A percentile compares a stretch with the other conserved stretches of the same genome.
These are phyloP conservation scores for Zygoascus sp. DNA, from an alignment of 1,139 yeast species.

Conservation along the genomic window DNA sequence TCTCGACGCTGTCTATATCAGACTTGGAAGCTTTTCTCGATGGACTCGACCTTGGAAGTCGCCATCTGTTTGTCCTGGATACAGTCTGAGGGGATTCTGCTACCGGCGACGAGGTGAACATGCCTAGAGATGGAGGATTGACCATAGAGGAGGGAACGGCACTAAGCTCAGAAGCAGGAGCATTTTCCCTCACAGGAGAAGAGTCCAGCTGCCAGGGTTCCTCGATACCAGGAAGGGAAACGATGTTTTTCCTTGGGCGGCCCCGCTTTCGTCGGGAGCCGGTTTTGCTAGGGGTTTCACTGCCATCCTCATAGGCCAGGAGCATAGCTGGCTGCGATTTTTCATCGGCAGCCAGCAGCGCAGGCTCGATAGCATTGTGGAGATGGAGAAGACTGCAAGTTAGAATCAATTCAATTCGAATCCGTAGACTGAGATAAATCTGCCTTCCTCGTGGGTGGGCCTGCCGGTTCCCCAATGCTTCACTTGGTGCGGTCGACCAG, in stretches of 20 bases:
- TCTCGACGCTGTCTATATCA: background rate
- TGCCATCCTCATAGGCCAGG: background rate
- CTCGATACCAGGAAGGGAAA: conserved; percentile 8
- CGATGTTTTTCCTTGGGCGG: conserved; percentile 11
- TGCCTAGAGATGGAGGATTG: conserved; percentile 18
- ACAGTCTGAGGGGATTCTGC: conserved; percentile 19
- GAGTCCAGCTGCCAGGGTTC: conserved; percentile 11
- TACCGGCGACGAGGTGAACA: conserved; percentile 21
- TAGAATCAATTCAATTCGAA: too few relatives aligned
- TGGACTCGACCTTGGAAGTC: background rate
- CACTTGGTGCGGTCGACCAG: too few relatives aligned
- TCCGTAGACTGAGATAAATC: too few relatives aligned
- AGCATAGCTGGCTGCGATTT: background rate
- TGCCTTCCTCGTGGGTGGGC: too few relatives aligned
- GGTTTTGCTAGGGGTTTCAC: background rate
- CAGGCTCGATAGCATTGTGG: conserved; percentile 2
- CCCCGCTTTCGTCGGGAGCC: conserved; percentile 3
- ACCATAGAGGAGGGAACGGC: background rate
- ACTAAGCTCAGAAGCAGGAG: conserved; percentile 1
- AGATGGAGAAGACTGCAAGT: background rate
- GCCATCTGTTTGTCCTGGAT: conserved; percentile 4
- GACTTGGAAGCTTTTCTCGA: background rate
- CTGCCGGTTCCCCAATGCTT: too few relatives aligned
- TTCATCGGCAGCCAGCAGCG: background rate
- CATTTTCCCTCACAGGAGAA: conserved; percentile 5